Conservation (phyloP, 2,329 filamentous ascomycete genomes). For the Diaporthe caulivora region DNA sequence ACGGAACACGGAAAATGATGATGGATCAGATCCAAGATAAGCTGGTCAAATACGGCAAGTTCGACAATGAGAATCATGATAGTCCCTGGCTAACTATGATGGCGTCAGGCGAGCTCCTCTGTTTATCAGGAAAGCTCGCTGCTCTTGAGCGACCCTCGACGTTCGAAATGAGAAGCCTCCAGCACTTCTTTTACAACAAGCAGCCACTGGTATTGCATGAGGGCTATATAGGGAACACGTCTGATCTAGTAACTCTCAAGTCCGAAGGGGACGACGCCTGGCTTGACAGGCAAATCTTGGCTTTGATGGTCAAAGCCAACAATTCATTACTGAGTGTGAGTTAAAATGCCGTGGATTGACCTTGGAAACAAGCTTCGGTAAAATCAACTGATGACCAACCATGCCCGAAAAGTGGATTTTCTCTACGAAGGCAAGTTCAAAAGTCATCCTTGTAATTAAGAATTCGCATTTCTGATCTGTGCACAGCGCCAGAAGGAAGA, state of each 20-base stretch:
- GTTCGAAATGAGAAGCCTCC: neutral
- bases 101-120: neutral
- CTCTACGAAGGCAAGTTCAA: neutral
- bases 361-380: too few relatives aligned
- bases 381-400: neutral
- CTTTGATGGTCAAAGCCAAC: neutral
- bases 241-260: constrained; percentile 11
- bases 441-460: fast-evolving
- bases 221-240: neutral
- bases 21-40: neutral
- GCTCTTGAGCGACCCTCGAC: neutral
- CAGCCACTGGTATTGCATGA: neutral
- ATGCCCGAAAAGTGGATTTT: neutral
- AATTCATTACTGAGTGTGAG: neutral
- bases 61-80: fast-evolving
- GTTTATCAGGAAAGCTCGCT: neutral
- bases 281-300: constrained; percentile 13
- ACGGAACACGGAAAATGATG: neutral
- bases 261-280: constrained; percentile 3
- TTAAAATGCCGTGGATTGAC: neutral
- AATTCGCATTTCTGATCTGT: neutral
- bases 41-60: constrained; percentile 6
- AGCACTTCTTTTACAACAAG: neutral
- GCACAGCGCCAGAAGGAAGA: neutral
- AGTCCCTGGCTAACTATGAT: neutral